Evolutionary conservation across 1,284 basidiomycete genomes (phyloP).

Genomic region (Ustilago loliicola): DNA sequence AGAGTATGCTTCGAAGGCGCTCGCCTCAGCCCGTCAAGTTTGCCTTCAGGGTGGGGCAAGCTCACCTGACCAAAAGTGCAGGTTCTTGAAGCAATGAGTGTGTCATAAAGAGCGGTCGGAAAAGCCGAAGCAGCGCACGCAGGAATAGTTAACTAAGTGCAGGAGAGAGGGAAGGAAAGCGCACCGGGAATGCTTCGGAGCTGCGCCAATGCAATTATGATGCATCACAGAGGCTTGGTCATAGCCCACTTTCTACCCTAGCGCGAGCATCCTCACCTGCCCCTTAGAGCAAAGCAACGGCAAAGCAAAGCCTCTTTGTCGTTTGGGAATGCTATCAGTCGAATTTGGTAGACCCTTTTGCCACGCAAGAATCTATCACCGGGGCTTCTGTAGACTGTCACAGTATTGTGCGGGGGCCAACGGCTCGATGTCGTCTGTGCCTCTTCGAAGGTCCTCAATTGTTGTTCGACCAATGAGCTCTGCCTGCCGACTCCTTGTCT

Average conservation of each 20-base stretch:
- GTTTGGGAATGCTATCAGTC: neutral
- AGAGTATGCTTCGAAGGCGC: neutral
- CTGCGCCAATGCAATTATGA: slow-evolving; percentile 1
- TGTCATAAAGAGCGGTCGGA: neutral
- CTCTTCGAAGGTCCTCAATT: neutral
- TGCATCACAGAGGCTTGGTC: slow-evolving; percentile 1
- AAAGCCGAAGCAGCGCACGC: neutral
- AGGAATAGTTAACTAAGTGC: neutral
- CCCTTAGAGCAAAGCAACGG: neutral
- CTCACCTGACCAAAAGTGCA: neutral
- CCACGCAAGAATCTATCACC: slow-evolving; percentile 3
- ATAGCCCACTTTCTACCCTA: slow-evolving; percentile 5
- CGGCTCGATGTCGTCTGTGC: neutral
- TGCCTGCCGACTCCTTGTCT: no score
- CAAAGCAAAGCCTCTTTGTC: no score
- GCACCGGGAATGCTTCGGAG: slow-evolving; percentile 5
- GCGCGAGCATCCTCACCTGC: neutral
- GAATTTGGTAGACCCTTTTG: neutral
- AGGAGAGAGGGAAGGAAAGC: neutral
- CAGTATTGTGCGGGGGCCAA: neutral
- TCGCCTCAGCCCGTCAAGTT: neutral
- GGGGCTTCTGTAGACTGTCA: neutral
- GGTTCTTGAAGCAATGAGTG: neutral
- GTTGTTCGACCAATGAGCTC: no score
- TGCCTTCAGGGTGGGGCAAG: neutral